These are phyloP conservation scores for Curvularia spicifera DNA, from an alignment of 2,329 filamentous ascomycete genomes.

Conservation along the genomic window DNA sequence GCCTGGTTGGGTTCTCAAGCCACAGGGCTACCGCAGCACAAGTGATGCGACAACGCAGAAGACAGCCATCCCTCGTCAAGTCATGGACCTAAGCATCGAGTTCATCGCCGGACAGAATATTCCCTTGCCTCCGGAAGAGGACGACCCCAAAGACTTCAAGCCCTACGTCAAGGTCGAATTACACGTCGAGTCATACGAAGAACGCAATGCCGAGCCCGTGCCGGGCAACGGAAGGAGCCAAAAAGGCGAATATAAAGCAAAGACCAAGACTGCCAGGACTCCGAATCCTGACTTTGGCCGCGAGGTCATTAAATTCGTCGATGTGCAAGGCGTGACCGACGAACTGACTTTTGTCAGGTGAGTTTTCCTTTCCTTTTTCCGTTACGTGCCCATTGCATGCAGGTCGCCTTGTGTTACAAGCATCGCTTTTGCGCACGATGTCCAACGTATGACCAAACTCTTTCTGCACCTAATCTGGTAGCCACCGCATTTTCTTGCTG, in stretches of 20 bases:
- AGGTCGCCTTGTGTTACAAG: slow-evolving; percentile 4
- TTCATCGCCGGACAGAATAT: slow-evolving; percentile 79
- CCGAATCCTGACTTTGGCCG: slow-evolving; percentile 55
- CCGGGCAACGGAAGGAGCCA: slow-evolving; percentile 60
- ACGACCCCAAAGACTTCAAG: slow-evolving; percentile 65
- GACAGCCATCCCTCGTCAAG: slow-evolving; percentile 58
- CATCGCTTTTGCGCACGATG: background rate
- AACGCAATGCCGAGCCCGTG: slow-evolving; percentile 52
- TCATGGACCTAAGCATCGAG: slow-evolving; percentile 72
- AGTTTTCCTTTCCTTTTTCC: slow-evolving; percentile 26
- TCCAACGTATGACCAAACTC: background rate
- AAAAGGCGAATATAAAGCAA: slow-evolving; percentile 58
- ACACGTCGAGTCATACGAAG: slow-evolving; percentile 73
- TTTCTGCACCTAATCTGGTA: background rate
- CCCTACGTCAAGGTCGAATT: slow-evolving; percentile 81
- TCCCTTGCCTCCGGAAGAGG: slow-evolving; percentile 66
- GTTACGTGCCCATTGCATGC: slow-evolving; percentile 12
- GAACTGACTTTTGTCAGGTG: slow-evolving; percentile 58
- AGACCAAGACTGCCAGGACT: slow-evolving; percentile 53
- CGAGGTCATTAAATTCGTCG: slow-evolving; percentile 54
- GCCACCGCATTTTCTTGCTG: background rate
- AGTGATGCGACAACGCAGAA: slow-evolving; percentile 50
- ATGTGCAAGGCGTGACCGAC: slow-evolving; percentile 53
- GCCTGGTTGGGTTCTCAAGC: slow-evolving; percentile 85
- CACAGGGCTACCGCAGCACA: slow-evolving; percentile 68